Conservation (phyloP, 805 yeast genomes). For the Metschnikowia similis region DNA sequence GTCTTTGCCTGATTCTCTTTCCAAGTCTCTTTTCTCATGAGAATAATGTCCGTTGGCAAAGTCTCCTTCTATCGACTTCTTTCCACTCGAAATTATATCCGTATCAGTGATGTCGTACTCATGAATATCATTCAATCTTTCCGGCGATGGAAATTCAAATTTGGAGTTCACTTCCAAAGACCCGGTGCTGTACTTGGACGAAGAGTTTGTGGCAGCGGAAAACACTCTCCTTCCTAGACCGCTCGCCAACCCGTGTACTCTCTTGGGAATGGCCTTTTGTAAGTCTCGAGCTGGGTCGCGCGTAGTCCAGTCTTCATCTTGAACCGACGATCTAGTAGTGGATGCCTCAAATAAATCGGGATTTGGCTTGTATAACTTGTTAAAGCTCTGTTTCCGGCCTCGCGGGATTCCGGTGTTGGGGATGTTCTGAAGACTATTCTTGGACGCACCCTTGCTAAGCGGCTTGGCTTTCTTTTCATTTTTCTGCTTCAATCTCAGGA, state of each 20-base stretch:
- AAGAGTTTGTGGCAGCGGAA: slow-evolving; percentile 6
- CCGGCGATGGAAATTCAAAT: slow-evolving; percentile 11
- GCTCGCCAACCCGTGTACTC: neutral
- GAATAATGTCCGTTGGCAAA: neutral
- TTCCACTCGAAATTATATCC: neutral
- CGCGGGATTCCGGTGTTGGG: slow-evolving; percentile 21
- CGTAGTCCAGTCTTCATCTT: neutral
- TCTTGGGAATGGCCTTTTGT: neutral
- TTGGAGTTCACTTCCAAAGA: slow-evolving; percentile 10
- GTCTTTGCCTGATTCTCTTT: neutral
- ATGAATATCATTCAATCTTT: neutral
- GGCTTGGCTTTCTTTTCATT: neutral
- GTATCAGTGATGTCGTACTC: neutral
- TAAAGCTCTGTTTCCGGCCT: slow-evolving; percentile 22
- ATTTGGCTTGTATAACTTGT: slow-evolving; percentile 20
- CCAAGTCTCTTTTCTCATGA: neutral
- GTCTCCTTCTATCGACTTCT: neutral
- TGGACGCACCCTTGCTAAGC: neutral
- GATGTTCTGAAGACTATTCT: slow-evolving; percentile 7
- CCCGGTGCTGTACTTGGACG: slow-evolving; percentile 9
- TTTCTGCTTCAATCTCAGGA: slow-evolving; percentile 1
- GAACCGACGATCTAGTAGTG: slow-evolving; percentile 3
- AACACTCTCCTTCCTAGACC: neutral
- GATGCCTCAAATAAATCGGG: slow-evolving; percentile 20
- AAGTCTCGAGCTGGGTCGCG: neutral